These are phyloP conservation scores for Nicotiana paniculata DNA, from an alignment of 257 asterid genomes.

Conservation along the genomic window DNA sequence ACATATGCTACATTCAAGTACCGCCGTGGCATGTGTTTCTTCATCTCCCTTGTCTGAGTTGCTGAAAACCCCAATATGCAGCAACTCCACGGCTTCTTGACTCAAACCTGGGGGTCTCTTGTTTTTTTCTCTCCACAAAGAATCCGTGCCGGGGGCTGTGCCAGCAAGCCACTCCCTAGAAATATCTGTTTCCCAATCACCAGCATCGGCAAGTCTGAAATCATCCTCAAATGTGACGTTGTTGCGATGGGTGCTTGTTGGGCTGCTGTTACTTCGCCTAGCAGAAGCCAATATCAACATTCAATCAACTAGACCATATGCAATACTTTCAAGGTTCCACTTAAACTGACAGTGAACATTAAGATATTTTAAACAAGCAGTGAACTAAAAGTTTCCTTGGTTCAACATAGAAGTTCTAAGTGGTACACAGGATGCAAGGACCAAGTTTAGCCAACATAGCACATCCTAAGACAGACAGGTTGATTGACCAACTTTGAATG, in stretches of 20 bases:
- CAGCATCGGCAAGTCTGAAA: constrained; percentile 44
- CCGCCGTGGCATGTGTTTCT: constrained; percentile 18
- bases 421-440: not conserved
- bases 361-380: not conserved
- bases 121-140: constrained; percentile 21
- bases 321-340: not conserved
- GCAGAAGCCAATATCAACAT: not conserved
- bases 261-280: constrained; percentile 35
- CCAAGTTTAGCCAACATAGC: not conserved
- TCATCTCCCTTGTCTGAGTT: constrained; percentile 20
- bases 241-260: constrained; percentile 29
- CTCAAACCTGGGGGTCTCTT: constrained; percentile 70
- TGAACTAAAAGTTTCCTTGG: not conserved
- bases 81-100: constrained; percentile 42
- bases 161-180: constrained; percentile 39
- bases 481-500: not conserved
- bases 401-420: not conserved
- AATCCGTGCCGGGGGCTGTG: constrained; percentile 21
- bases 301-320: not conserved
- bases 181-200: constrained; percentile 58
- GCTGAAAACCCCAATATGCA: constrained; percentile 40
- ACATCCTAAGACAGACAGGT: not conserved
- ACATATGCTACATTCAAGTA: constrained; percentile 50
- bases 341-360: not conserved
- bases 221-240: constrained; percentile 35